A percentile compares a stretch with the other conserved stretches of the same genome.
phyloP scores from a whole-genome alignment of 768 basidiomycete genomes.

The Hygrocybe coccinea region DNA sequence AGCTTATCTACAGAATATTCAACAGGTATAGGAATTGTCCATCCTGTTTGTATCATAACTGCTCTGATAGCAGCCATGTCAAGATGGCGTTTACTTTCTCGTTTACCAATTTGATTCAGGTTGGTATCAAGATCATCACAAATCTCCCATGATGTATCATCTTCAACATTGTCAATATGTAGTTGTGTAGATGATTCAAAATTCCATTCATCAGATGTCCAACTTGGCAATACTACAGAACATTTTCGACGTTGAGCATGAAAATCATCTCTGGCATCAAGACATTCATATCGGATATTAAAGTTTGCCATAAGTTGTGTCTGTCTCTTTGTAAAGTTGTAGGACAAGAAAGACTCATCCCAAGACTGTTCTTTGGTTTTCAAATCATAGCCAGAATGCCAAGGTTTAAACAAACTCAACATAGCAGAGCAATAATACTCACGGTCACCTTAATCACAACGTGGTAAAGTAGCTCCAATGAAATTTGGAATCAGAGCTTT shows the following conservation, averaged over 20 bases:
- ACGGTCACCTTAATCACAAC: too few species aligned
- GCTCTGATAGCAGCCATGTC: not conserved
- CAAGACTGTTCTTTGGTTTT: slow-evolving; percentile 17
- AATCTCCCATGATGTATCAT: slow-evolving; percentile 2
- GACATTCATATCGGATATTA: slow-evolving; percentile 17
- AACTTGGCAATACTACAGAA: not conserved
- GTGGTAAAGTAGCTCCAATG: too few species aligned
- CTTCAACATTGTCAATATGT: slow-evolving; percentile 2
- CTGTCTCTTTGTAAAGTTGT: slow-evolving; percentile 13
- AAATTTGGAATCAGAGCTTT: too few species aligned
- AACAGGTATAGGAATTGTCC: not conserved
- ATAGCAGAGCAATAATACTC: slow-evolving; percentile 31
- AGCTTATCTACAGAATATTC: slow-evolving; percentile 3
- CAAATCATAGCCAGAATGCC: slow-evolving; percentile 19
- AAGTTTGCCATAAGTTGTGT: slow-evolving; percentile 20
- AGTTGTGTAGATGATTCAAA: not conserved
- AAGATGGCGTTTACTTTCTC: not conserved
- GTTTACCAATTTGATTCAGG: slow-evolving; percentile 2
- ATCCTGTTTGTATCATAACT: slow-evolving; percentile 2
- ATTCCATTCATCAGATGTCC: not conserved
- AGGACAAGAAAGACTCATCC: slow-evolving; percentile 18
- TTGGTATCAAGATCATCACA: not conserved
- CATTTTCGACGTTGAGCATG: slow-evolving; percentile 9
- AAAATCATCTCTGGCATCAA: slow-evolving; percentile 20
- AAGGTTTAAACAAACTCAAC: slow-evolving; percentile 32